A percentile compares a stretch with the other conserved stretches of the same genome.
phyloP scores from a whole-genome alignment of 768 basidiomycete species.

The Chalciporus pseudorubinellus region DNA sequence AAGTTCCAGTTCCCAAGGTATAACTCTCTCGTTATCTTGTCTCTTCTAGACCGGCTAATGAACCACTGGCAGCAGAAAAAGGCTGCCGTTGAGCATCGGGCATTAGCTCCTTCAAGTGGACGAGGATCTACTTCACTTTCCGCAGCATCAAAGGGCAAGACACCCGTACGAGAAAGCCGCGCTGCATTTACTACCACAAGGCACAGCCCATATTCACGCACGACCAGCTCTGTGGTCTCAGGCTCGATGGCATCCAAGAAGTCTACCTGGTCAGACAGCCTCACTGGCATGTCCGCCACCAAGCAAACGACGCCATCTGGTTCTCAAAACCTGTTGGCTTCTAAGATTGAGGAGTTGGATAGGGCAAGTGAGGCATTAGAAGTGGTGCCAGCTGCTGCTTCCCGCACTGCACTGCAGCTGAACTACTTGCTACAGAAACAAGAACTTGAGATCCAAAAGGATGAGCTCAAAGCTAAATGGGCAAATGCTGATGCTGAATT shows the following conservation, averaged over 20 bases:
- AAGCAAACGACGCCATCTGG: background rate
- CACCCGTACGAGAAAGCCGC: background rate
- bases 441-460: background rate
- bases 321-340: background rate
- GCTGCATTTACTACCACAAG: constrained; percentile 1
- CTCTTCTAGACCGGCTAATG: too few species aligned
- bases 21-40: too few species aligned
- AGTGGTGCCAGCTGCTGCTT: background rate
- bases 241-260: background rate
- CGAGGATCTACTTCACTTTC: too few species aligned
- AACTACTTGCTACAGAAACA: constrained; percentile 1
- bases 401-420: background rate
- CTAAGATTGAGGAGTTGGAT: constrained; percentile 1
- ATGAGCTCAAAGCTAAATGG: background rate
- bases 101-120: too few species aligned
- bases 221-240: background rate
- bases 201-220: background rate
- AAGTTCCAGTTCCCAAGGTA: too few species aligned
- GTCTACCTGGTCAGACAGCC: background rate
- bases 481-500: background rate
- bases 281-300: background rate
- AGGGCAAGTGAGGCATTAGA: background rate
- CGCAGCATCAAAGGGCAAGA: too few species aligned
- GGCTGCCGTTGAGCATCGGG: too few species aligned
- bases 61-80: too few species aligned